phyloP scores from a whole-genome alignment of 2,329 filamentous ascomycete species.

The Juglanconis juglandina region DNA sequence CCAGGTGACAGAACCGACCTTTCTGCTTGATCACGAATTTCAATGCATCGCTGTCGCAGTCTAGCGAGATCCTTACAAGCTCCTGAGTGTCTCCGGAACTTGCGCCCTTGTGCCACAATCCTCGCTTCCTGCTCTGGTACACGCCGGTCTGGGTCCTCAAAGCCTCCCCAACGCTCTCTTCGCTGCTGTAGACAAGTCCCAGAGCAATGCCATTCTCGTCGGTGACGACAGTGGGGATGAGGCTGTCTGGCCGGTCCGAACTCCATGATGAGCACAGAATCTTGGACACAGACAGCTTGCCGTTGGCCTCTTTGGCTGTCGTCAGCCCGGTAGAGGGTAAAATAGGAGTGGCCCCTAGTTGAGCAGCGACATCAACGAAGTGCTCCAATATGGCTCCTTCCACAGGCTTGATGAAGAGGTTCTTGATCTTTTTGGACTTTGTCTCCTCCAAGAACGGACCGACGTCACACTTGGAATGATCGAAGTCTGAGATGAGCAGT shows the following conservation, averaged over 20 bases:
- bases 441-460: conserved; percentile 42
- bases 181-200: conserved; percentile 90
- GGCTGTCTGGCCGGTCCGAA: conserved; percentile 77
- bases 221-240: conserved; percentile 86
- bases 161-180: conserved; percentile 84
- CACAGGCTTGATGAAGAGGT: conserved; percentile 49
- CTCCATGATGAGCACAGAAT: conserved; percentile 72
- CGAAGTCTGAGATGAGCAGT: conserved; percentile 52
- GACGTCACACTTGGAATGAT: conserved; percentile 39
- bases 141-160: conserved; percentile 75
- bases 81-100: conserved; percentile 93
- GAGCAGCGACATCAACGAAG: conserved; percentile 46
- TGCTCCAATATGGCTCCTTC: conserved; percentile 41
- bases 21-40: conserved; percentile 87
- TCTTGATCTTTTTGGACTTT: conserved; percentile 43
- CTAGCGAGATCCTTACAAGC: conserved; percentile 76
- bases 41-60: conserved; percentile 92
- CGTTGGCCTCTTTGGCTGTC: conserved; percentile 58
- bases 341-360: conserved; percentile 64
- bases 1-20: conserved; percentile 90
- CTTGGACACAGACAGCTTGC: conserved; percentile 63
- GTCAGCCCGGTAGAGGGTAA: conserved; percentile 70
- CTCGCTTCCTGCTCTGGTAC: conserved; percentile 93
- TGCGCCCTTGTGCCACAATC: conserved; percentile 94
- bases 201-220: conserved; percentile 82